Base-by-base conservation (phyloP, 768 basidiomycete species). In the Podaxis sp. region DNA sequence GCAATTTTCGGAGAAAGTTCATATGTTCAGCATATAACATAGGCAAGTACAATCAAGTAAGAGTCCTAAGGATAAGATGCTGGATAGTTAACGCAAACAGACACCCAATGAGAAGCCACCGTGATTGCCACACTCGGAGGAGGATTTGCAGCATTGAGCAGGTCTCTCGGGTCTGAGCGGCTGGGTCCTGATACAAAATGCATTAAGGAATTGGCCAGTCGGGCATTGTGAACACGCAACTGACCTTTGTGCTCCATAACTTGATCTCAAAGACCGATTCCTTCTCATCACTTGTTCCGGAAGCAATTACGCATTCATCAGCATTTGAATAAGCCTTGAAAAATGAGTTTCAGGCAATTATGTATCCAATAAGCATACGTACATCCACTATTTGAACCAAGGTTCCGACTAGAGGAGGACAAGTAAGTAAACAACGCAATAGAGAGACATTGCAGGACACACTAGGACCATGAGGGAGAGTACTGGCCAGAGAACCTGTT, bases 261-360 rank as follows among this genome's bases (percentile, higher is more conserved):
- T 56, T 56, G 19, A 56, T 56, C 44, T 59, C 58, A 30, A 59
- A 49, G 6, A 38, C 17, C 3, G 39, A 38, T 26, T 38, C 55
- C n/a, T 22, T 56, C 19, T 39, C 55, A 22, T 56, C 55, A 40
- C 55, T 56, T 5, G 55, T 56, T 6, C 24, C 55, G 15, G 38
- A 56, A 42, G 55, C 17, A 26, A 56, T 19, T 12, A 56, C 4
- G 22, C 36, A 56, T 39, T 56, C 38, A 56, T 28, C 24, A 9
- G 13, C 51, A 24, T 24, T 52, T 52, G 51, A 12, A 52, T 24
- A 13, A 22, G 26, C 51, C 51, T 52, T n/a, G 2, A 8, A 28
- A 24, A 22, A 13, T 52, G 13, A 52, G 51, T 24, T 8, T 52
- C 13, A 26, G 6, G 8, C 7, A 22, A 24, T 28, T 13, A 26